Base-by-base conservation (phyloP, 805 yeast genomes). In the Candida gorgasii region DNA sequence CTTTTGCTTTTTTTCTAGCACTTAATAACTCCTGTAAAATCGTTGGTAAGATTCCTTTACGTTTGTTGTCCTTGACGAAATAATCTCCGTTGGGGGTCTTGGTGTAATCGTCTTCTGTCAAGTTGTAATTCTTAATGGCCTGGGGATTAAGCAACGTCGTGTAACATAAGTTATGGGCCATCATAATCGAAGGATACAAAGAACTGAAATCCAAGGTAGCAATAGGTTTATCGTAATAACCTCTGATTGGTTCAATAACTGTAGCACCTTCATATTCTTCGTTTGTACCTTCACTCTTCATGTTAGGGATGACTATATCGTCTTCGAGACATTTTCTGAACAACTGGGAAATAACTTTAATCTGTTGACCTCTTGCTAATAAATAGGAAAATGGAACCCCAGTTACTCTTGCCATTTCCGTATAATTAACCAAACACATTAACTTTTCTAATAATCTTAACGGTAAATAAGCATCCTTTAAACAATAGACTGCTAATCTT, bases 231-330 rank as follows among this genome's bases (percentile, higher is more conserved):
- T 89, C 96, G 57, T 93, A 95, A 63, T 89, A 95, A 1, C 99
- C 99, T 61, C 97, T 80, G 5, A 74, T 73, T 1, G 99, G 99
- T 60, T 95, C 99, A 64, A 93, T 93, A 52, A 93, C 99, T 0
- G 99, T 93, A 5, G 99, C 99, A 71, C 99, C 99, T 63, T 93
- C 99, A 59, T 93, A 93, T 58, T 89, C 98, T 60, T 95, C 98
- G 45, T 79, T 73, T 8, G 84, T 73, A 1, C 95, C 96, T 54
- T 82, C 89, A 46, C 82, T 78, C 53, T 78, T 82, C 80, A 92
- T 74, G 57, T 93, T 92, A 0, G 99, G 99, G 30, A 93, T 84
- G 3, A 93, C 90, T 41, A 92, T 80, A 51, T 86, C 89, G 45
- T 86, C 82, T 52, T 88, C 81, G 14, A 89, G 68, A 59, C 99